Evolutionary conservation across 129 eudicot species (phyloP), one percentile per base, ranked within the genome.

Genomic region (Deinandra increscens): DNA sequence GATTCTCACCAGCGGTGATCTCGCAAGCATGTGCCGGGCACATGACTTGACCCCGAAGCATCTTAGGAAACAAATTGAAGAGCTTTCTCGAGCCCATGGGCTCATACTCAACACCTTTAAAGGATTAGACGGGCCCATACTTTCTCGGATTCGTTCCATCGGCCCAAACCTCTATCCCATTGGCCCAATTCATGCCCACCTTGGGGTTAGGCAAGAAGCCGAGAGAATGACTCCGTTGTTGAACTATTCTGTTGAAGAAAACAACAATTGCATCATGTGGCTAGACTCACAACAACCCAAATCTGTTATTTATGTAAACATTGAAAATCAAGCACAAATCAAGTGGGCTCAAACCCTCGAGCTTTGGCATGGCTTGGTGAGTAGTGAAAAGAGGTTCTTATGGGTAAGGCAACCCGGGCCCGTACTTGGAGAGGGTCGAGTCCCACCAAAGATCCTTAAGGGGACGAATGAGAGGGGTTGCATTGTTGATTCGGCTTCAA

Each of bases 51-150:
- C 18, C 33, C 20, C 60, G 15, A 71, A 75, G 41, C 49, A 69
- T 51, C 42, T 66, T 13, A 44, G 50, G 33, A 69, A 54, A n/a
- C 82, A 79, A 46, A 64, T 65, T 0, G 14, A 58, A 60, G 45
- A 49, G 41, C 65, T 58, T 36, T 56, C 72, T 9, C 80, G 66
- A 8, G 66, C 82, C 26, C 59, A 71, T 17, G 87, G 82, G 13
- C 31, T 86, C 19, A 82, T 86, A 60, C 78, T 86, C 18, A 82
- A 86, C 65, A 45, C 91, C 4, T 86, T 82, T 36, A 80, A 80
- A 42, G 84, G 80, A 12, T 53, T 86, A 11, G 91, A 86, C 3
- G 85, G 73, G 10, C 78, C 78, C 12, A 56, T 73, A 4, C 64
- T 78, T 45, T 70, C 80, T 22, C 41, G 41, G 15, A 71, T 81